Conservation (phyloP, 1,139 yeast species). For the Pichia sp. region DNA sequence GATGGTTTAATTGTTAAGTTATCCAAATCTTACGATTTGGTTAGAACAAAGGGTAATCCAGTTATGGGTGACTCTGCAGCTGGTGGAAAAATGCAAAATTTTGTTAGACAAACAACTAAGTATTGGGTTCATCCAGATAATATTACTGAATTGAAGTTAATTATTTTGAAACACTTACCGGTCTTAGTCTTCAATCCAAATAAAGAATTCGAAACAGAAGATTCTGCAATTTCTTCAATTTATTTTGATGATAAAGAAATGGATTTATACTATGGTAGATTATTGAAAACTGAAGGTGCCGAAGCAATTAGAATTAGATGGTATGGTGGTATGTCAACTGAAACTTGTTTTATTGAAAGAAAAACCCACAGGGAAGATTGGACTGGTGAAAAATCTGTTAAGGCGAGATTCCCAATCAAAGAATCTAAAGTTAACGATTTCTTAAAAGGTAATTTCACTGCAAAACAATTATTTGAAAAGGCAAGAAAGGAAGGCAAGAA, state of each 20-base stretch:
- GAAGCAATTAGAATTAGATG: constrained; percentile 97
- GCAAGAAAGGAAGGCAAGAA: constrained; percentile 91
- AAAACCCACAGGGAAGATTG: constrained; percentile 98
- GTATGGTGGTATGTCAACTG: constrained; percentile 97
- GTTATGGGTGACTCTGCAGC: constrained; percentile 91
- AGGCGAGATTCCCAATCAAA: constrained; percentile 88
- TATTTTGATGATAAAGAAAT: constrained; percentile 85
- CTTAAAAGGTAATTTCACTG: constrained; percentile 76
- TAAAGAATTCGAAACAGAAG: constrained; percentile 91
- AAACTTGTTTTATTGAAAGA: constrained; percentile 90
- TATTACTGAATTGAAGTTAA: constrained; percentile 92
- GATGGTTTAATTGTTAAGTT: constrained; percentile 83
- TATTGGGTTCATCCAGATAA: constrained; percentile 99
- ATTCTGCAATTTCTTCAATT: constrained; percentile 92
- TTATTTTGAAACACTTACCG: constrained; percentile 88
- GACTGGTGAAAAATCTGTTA: constrained; percentile 98
- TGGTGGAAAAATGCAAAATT: constrained; percentile 96
- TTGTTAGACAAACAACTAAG: constrained; percentile 95
- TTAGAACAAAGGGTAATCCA: constrained; percentile 93
- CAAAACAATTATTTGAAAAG: constrained; percentile 84
- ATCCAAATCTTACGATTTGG: constrained; percentile 83
- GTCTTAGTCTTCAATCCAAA: constrained; percentile 93
- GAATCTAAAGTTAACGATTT: constrained; percentile 86
- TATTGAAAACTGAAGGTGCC: constrained; percentile 96
- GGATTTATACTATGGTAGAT: constrained; percentile 89